phyloP scores from a whole-genome alignment of 306 rosid species.

The Lathyrus tuberosus region DNA sequence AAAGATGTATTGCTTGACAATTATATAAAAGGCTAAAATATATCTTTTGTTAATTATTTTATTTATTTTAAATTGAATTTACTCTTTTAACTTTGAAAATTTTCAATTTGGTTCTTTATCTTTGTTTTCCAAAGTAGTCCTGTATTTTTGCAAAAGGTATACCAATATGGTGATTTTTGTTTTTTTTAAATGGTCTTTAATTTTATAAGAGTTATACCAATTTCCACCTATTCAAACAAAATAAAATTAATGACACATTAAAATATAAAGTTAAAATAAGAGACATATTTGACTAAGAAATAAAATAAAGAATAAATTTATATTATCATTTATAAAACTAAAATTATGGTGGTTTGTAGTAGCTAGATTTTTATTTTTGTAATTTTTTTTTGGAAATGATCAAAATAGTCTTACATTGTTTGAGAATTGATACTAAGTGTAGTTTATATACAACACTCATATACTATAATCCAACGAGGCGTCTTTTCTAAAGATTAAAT shows the following conservation, averaged over 20 bases:
- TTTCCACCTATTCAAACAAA: not conserved
- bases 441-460: no score
- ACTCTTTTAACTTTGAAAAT: not conserved
- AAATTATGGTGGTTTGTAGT: no score
- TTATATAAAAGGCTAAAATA: not conserved
- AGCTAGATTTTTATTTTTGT: no score
- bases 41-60: not conserved
- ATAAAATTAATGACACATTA: not conserved
- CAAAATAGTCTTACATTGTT: no score
- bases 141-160: not conserved
- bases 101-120: not conserved
- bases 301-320: not conserved
- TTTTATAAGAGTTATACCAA: not conserved
- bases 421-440: no score
- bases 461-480: no score
- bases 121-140: not conserved
- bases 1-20: conserved; percentile 11
- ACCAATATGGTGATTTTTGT: not conserved
- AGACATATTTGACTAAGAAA: not conserved
- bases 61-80: not conserved
- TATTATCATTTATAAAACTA: not conserved
- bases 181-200: not conserved
- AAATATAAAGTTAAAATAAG: not conserved
- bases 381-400: no score
- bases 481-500: no score